Evolutionary conservation across 75 land plant species (phyloP).

Genomic region (Pinus tabuliformis): DNA sequence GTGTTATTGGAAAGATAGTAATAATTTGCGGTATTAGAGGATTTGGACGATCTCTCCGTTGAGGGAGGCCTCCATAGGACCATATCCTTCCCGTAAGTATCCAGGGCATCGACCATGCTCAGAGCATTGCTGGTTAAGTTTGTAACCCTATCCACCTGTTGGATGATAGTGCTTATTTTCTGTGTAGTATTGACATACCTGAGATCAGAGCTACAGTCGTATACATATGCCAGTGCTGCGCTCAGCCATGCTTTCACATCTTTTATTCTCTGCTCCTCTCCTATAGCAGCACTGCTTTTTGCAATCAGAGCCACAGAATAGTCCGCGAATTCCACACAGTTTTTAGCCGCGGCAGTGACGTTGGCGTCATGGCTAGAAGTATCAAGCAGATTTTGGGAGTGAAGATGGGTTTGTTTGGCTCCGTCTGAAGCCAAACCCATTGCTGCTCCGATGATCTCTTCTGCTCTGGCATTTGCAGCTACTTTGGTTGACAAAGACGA

Average conservation of each 20-base stretch:
- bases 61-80: constrained; percentile 41
- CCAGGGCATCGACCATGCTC: constrained; percentile 55
- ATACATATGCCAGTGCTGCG: constrained; percentile 56
- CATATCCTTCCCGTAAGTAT: constrained; percentile 25
- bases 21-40: too few relatives aligned
- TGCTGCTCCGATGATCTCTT: constrained; percentile 5
- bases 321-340: constrained; percentile 6
- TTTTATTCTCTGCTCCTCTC: too few relatives aligned
- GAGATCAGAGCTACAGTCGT: constrained; percentile 56
- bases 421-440: not conserved
- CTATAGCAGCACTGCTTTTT: not conserved
- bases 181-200: constrained; percentile 40
- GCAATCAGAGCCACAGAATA: not conserved
- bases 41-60: constrained; percentile 23
- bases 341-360: not conserved
- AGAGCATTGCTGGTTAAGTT: constrained; percentile 64
- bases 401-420: not conserved
- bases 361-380: not conserved
- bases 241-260: constrained; percentile 39
- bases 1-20: not conserved
- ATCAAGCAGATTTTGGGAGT: not conserved
- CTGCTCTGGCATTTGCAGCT: not conserved
- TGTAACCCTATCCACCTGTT: constrained; percentile 32
- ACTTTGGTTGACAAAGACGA: not conserved
- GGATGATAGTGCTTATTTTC: not conserved